Percentiles rank a stretch among this genome's conserved stretches.
These are phyloP conservation scores for Lactarius hengduanensis DNA, from an alignment of 768 basidiomycete genomes.

Conservation along the genomic window DNA sequence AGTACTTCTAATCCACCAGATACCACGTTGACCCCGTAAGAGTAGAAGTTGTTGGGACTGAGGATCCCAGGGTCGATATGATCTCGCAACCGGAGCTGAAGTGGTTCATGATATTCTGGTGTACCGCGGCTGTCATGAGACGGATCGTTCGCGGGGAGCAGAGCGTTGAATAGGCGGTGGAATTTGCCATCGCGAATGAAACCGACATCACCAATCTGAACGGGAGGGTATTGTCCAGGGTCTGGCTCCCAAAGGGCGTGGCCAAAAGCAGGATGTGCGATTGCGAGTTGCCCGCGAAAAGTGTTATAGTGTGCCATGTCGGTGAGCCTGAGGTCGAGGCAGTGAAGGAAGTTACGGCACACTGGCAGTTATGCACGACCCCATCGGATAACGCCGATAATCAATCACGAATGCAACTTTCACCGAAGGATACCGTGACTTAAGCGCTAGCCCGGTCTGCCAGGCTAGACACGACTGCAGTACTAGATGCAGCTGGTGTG, in stretches of 20 bases:
- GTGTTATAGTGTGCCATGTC: background rate
- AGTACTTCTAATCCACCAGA: background rate
- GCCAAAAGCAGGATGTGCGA: background rate
- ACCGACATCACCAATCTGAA: background rate
- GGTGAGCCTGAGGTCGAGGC: background rate
- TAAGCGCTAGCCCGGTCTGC: background rate
- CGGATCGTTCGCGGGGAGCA: background rate
- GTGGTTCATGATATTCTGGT: background rate
- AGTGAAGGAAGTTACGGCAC: background rate
- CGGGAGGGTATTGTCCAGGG: background rate
- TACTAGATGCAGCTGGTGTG: background rate
- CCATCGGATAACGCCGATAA: background rate
- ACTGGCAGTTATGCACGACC: background rate
- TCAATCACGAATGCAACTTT: too few relatives aligned
- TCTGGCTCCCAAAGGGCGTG: background rate
- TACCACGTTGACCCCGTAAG: background rate
- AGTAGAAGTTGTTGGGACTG: background rate
- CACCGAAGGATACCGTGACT: too few relatives aligned
- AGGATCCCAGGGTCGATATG: background rate
- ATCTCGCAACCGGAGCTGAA: background rate
- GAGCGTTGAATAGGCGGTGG: background rate
- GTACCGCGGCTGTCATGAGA: background rate
- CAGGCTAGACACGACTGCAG: too few relatives aligned
- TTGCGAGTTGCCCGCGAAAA: background rate
- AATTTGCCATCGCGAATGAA: background rate